A percentile compares a stretch with the other conserved stretches of the same genome.
These are phyloP conservation scores for Penicillium canescens DNA, from an alignment of 495 filamentous ascomycete genomes.

Conservation along the genomic window DNA sequence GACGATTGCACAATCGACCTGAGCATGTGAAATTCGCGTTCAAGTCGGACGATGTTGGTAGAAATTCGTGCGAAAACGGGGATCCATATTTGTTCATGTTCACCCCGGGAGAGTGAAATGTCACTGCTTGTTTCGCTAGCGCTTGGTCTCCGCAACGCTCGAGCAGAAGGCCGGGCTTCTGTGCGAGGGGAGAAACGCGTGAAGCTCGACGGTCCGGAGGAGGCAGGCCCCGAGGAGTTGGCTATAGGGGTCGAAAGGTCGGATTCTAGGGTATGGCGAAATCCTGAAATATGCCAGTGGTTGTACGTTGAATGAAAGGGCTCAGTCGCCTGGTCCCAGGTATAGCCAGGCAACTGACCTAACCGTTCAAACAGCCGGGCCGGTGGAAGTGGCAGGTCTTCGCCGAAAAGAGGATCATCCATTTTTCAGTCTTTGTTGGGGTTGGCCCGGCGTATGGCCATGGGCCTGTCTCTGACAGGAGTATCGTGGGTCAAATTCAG, in stretches of 20 bases:
- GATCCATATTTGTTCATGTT: constrained; percentile 44
- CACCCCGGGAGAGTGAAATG: constrained; percentile 34
- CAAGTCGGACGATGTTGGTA: constrained; percentile 73
- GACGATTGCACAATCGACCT: constrained; percentile 67
- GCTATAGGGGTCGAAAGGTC: constrained; percentile 45
- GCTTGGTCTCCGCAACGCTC: constrained; percentile 39
- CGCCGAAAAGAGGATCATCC: constrained; percentile 48
- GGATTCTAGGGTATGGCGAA: constrained; percentile 42
- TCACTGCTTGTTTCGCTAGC: constrained; percentile 56
- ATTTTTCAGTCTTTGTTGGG: constrained; percentile 21
- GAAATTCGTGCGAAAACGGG: constrained; percentile 77
- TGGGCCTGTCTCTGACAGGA: constrained; percentile 8
- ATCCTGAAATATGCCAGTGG: constrained; percentile 67
- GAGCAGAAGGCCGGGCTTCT: constrained; percentile 24
- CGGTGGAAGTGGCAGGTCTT: constrained; percentile 68
- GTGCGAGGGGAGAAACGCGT: constrained; percentile 47
- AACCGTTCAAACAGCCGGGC: constrained; percentile 72
- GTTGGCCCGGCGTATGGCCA: constrained; percentile 16
- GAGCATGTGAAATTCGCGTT: constrained; percentile 80
- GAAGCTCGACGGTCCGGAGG: constrained; percentile 44
- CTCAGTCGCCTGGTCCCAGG: constrained; percentile 67
- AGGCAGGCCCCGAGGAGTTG: constrained; percentile 34
- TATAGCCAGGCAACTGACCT: constrained; percentile 69
- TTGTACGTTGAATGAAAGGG: constrained; percentile 85
- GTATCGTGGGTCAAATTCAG: background rate